Conservation (phyloP, 345 rosid species). For the Rhizophora apiculata region DNA sequence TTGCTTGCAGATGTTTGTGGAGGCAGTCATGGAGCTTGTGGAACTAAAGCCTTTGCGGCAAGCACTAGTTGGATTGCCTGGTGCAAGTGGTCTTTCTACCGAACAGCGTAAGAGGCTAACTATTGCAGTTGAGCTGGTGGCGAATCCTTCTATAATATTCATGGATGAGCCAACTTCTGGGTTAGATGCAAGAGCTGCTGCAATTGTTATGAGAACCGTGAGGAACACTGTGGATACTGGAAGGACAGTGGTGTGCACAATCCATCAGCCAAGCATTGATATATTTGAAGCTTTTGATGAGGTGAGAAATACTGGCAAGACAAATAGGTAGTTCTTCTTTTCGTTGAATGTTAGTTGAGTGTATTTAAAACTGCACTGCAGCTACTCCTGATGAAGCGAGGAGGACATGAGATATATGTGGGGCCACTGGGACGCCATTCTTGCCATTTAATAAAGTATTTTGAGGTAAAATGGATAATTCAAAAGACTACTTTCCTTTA, state of each 20-base stretch:
- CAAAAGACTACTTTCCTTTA: too few species aligned
- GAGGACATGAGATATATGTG: constrained; percentile 59
- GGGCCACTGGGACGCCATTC: constrained; percentile 62
- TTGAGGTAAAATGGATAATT: constrained; percentile 38
- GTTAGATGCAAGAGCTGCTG: constrained; percentile 76
- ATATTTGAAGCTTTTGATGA: constrained; percentile 71
- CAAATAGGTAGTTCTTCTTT: too few species aligned
- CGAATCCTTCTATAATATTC: constrained; percentile 71
- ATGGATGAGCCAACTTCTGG: constrained; percentile 81
- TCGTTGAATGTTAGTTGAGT: too few species aligned
- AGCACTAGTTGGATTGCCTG: constrained; percentile 61
- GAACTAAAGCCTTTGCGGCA: constrained; percentile 50
- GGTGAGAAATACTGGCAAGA: constrained; percentile 25
- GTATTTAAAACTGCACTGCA: constrained; percentile 6
- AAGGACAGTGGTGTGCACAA: constrained; percentile 66
- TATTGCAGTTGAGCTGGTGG: constrained; percentile 64
- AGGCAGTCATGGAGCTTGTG: constrained; percentile 75
- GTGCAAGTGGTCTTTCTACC: constrained; percentile 54
- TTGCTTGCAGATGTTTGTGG: constrained; percentile 50
- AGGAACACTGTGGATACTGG: constrained; percentile 71
- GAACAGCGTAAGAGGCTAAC: constrained; percentile 71
- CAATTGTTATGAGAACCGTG: constrained; percentile 74
- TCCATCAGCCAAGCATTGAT: constrained; percentile 73
- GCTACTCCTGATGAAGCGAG: constrained; percentile 47
- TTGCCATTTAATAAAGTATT: constrained; percentile 47